Evolutionary conservation across 805 yeast species (phyloP).

Genomic region (Brettanomyces anomalus): DNA sequence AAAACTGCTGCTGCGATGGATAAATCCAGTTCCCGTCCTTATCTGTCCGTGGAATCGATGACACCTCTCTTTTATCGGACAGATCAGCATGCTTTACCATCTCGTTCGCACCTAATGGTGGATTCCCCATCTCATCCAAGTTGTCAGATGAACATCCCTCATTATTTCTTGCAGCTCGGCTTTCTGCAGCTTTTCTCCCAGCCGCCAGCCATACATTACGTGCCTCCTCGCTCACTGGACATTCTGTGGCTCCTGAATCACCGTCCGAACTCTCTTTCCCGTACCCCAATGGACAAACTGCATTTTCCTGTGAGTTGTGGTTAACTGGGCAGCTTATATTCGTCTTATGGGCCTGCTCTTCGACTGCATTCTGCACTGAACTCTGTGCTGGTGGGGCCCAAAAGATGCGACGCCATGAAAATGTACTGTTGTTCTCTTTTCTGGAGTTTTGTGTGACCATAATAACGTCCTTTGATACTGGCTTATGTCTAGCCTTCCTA

Average conservation of each 20-base stretch:
- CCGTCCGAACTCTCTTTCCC: conserved; percentile 15
- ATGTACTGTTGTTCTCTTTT: neutral
- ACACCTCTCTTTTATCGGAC: conserved; percentile 67
- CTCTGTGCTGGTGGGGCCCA: conserved; percentile 12
- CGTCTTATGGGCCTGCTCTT: neutral
- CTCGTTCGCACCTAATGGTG: conserved; percentile 18
- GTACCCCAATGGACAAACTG: conserved; percentile 7
- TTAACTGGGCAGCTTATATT: neutral
- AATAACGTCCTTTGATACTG: no score
- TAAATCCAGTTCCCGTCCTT: conserved; percentile 74
- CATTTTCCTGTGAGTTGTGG: neutral
- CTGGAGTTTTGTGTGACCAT: no score
- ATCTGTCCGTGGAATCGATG: conserved; percentile 78
- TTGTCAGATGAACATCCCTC: conserved; percentile 37
- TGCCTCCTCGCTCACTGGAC: conserved; percentile 33
- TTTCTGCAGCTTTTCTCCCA: conserved; percentile 1
- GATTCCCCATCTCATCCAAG: conserved; percentile 21
- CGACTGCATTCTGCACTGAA: neutral
- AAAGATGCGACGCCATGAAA: conserved; percentile 11
- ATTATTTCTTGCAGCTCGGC: conserved; percentile 11
- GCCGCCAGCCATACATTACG: conserved; percentile 28
- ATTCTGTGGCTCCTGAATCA: conserved; percentile 10
- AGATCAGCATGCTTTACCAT: conserved; percentile 20
- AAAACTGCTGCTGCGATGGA: conserved; percentile 93
- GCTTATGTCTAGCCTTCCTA: no score